These are phyloP conservation scores for Taphrina confusa DNA, from an alignment of 1,139 yeast genomes.

Conservation along the genomic window DNA sequence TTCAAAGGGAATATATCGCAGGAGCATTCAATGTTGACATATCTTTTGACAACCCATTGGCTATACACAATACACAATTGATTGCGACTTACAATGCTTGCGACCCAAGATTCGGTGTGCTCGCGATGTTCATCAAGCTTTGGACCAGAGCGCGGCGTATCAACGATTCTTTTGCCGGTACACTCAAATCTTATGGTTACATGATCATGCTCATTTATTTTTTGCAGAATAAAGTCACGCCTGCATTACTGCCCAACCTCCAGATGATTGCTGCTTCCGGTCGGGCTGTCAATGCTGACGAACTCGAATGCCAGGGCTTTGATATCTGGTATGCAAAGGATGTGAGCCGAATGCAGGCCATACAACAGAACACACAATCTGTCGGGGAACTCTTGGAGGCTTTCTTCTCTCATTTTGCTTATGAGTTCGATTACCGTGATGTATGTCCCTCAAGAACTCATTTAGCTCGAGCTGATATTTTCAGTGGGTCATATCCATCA, in stretches of 20 bases:
- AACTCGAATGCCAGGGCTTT: slow-evolving; percentile 29
- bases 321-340: slow-evolving; percentile 37
- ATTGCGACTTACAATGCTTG: slow-evolving; percentile 34
- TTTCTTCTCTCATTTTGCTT: slow-evolving; percentile 36
- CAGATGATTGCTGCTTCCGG: slow-evolving; percentile 32
- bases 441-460: neutral
- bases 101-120: slow-evolving; percentile 33
- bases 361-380: slow-evolving; percentile 29
- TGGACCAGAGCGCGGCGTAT: slow-evolving; percentile 37
- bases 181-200: slow-evolving; percentile 38
- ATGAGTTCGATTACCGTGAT: slow-evolving; percentile 37
- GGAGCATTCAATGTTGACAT: slow-evolving; percentile 35
- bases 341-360: slow-evolving; percentile 16
- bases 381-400: slow-evolving; percentile 37
- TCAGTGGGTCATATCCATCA: slow-evolving; percentile 33
- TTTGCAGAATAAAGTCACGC: slow-evolving; percentile 32
- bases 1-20: slow-evolving; percentile 23
- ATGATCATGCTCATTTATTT: slow-evolving; percentile 36
- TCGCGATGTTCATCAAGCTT: slow-evolving; percentile 36
- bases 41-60: slow-evolving; percentile 37
- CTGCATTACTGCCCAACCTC: slow-evolving; percentile 37
- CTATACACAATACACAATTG: slow-evolving; percentile 37
- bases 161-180: slow-evolving; percentile 37
- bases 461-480: neutral
- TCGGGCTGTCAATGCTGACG: slow-evolving; percentile 10